Evolutionary conservation across 2,329 filamentous ascomycete genomes (phyloP).

Genomic region (Diaporthe caulivora): DNA sequence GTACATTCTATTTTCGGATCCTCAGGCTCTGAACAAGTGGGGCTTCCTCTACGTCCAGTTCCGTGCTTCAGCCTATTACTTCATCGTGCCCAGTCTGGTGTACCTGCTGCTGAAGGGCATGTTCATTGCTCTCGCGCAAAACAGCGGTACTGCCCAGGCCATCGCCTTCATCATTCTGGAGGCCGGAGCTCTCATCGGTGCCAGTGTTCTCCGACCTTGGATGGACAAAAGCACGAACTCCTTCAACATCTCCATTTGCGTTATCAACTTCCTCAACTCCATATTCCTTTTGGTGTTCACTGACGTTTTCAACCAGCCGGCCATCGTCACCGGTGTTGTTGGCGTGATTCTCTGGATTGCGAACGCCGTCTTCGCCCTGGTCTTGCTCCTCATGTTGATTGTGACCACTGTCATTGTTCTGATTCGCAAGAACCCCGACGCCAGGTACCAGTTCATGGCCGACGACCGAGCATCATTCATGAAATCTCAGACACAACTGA

Average conservation of each 20-base stretch:
- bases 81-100: conserved; percentile 82
- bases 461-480: conserved; percentile 97
- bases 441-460: conserved; percentile 94
- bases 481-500: conserved; percentile 90
- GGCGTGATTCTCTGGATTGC: conserved; percentile 90
- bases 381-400: conserved; percentile 86
- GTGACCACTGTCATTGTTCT: conserved; percentile 76
- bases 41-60: conserved; percentile 98
- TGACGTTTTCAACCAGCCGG: conserved; percentile 85
- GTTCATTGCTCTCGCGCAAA: conserved; percentile 87
- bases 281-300: conserved; percentile 93
- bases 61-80: conserved; percentile 95
- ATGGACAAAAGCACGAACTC: conserved; percentile 99
- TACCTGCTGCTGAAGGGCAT: conserved; percentile 91
- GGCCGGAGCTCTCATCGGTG: conserved; percentile 79
- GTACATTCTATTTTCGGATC: conserved; percentile 96
- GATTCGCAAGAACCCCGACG: conserved; percentile 93
- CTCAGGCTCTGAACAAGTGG: conserved; percentile 96
- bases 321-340: conserved; percentile 86
- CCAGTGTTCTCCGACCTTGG: conserved; percentile 88
- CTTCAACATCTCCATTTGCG: conserved; percentile 94
- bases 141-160: conserved; percentile 78
- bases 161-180: conserved; percentile 88
- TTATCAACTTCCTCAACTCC: conserved; percentile 90
- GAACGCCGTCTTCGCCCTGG: conserved; percentile 85